Evolutionary conservation across 2,329 filamentous ascomycete species (phyloP).

Genomic region (Penicillium sp.): DNA sequence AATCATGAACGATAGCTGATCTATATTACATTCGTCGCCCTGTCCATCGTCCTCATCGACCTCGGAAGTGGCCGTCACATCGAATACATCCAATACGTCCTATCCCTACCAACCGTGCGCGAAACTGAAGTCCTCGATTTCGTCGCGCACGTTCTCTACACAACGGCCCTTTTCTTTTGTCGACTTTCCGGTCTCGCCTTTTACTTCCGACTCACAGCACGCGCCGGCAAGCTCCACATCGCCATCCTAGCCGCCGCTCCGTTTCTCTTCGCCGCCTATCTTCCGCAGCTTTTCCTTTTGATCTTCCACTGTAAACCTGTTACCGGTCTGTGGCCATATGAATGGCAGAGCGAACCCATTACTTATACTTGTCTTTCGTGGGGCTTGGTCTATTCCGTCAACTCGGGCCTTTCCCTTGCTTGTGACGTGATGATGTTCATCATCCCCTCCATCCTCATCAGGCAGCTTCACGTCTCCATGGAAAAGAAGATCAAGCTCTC

Average conservation of each 20-base stretch:
- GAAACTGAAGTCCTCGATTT: conserved; percentile 51
- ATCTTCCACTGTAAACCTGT: conserved; percentile 54
- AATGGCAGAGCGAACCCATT: conserved; percentile 43
- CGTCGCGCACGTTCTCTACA: conserved; percentile 53
- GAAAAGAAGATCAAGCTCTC: conserved; percentile 50
- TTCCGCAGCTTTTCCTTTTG: conserved; percentile 52
- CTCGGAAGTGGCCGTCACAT: conserved; percentile 47
- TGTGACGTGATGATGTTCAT: conserved; percentile 54
- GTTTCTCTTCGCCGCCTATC: conserved; percentile 42
- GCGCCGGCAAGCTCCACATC: conserved; percentile 26
- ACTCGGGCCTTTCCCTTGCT: conserved; percentile 50
- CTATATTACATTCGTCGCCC: conserved; percentile 45
- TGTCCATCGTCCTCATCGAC: conserved; percentile 47
- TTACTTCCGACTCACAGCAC: conserved; percentile 48
- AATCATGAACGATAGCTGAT: conserved; percentile 20
- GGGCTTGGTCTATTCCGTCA: conserved; percentile 54
- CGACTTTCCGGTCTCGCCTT: conserved; percentile 55
- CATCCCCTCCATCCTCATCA: conserved; percentile 51
- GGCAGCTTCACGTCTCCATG: conserved; percentile 45
- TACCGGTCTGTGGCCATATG: conserved; percentile 54
- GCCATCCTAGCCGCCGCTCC: conserved; percentile 30
- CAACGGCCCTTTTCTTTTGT: conserved; percentile 50
- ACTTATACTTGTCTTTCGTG: conserved; percentile 50
- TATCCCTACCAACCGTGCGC: conserved; percentile 43
- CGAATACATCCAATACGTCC: conserved; percentile 45